Evolutionary conservation across 192 early-diverging fungal genomes (phyloP).

Genomic region (Fimicolochytrium jonesii): DNA sequence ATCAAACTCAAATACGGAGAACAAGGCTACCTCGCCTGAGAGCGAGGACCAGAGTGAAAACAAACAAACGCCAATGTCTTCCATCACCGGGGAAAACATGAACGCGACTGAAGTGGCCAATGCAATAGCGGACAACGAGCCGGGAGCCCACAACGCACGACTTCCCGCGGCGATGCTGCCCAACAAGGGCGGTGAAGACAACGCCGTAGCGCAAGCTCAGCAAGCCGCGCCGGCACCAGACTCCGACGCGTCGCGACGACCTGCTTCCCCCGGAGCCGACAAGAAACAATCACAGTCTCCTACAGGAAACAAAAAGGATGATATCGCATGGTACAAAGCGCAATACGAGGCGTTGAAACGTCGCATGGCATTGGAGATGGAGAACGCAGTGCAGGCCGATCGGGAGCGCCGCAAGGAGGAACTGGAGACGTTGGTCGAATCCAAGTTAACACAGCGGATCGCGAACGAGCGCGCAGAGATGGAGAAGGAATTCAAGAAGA

Average conservation of each 20-base stretch:
- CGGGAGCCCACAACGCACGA: neutral
- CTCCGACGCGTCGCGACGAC: slow-evolving; percentile 7
- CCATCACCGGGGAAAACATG: no score
- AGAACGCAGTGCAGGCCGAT: slow-evolving; percentile 15
- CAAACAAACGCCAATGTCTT: no score
- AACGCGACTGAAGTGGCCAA: no score
- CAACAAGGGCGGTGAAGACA: neutral
- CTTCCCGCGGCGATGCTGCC: slow-evolving; percentile 10
- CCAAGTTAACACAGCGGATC: slow-evolving; percentile 4
- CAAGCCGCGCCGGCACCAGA: slow-evolving; percentile 7
- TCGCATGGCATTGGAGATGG: neutral
- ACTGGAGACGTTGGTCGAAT: slow-evolving; percentile 7
- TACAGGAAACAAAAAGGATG: neutral
- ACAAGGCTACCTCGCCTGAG: no score
- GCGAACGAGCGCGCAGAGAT: slow-evolving; percentile 4
- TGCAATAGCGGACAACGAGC: no score
- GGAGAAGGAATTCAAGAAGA: slow-evolving; percentile 17
- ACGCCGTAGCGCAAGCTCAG: neutral
- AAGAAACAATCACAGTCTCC: neutral
- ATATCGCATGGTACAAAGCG: slow-evolving; percentile 10
- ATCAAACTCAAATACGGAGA: no score
- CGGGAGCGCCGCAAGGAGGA: slow-evolving; percentile 5
- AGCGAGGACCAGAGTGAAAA: no score
- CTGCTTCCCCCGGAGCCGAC: slow-evolving; percentile 11
- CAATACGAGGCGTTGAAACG: slow-evolving; percentile 10